Base-by-base conservation (phyloP, 805 yeast genomes). In the Nakazawaea ishiwadae region DNA sequence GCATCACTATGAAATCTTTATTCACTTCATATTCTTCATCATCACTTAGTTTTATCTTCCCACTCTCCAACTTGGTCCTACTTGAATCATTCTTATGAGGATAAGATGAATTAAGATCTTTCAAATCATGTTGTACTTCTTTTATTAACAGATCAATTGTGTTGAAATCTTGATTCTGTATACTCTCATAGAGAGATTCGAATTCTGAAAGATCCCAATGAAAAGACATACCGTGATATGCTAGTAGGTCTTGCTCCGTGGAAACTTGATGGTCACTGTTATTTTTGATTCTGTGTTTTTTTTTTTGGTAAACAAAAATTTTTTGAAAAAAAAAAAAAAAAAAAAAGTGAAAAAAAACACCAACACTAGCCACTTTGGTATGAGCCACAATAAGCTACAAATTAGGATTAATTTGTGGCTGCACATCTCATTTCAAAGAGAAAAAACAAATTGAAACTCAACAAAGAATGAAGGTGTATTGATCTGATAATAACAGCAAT, bases 11-110 rank as follows among this genome's bases (percentile, higher is more conserved):
- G 50, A 88, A 90, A 29, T 77, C 75, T 35, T 75, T 66, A 53
- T 84, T 87, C 24, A 90, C 59, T 45, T 74, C 73, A 50, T 74
- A 81, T 35, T 75, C 75, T 11, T 71, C 73, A 18, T 81, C 81
- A 51, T 72, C 79, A 15, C 69, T 62, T 24, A 89, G 65, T 8
- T 55, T 56, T 5, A 81, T 55, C 24, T 60, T 67, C 4, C 76
- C 75, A 26, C 65, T 55, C 54, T 77, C 75, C 31, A 81, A 52
- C 37, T 54, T 53, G 16, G 65, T 60, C 52, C 82, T 66, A 35
- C 80, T 71, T 5, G 62, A 23, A 14, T 70, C 69, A 44, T 66
- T 72, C 50, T 73, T 76, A 7, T 56, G 52, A 5, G 75, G 71
- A 15, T 29, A 23, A 15, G 65, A 63, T 1, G 65, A 47, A 38